Evolutionary conservation across 2,329 filamentous ascomycete species (phyloP).

Genomic region (Aspergillus neoniger): DNA sequence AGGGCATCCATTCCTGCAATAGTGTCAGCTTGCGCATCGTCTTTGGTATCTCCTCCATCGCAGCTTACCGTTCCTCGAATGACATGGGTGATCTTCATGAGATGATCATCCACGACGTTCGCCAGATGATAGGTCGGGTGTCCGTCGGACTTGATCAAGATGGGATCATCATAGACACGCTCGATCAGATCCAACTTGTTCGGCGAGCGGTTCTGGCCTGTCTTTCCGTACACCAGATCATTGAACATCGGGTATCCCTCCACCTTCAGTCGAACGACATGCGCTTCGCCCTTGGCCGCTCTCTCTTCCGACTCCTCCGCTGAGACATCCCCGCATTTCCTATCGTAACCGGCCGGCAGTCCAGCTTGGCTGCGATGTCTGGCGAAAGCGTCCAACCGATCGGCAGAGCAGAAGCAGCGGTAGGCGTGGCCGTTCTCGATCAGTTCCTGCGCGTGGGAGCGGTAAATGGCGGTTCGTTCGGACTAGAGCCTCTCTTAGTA

Average conservation of each 20-base stretch:
- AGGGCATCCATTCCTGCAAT: slow-evolving; percentile 90
- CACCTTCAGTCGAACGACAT: slow-evolving; percentile 76
- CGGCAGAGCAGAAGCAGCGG: slow-evolving; percentile 83
- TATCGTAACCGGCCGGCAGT: slow-evolving; percentile 64
- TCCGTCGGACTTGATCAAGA: slow-evolving; percentile 87
- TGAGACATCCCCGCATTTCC: slow-evolving; percentile 71
- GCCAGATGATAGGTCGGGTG: slow-evolving; percentile 96
- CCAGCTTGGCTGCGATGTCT: slow-evolving; percentile 62
- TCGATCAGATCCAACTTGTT: slow-evolving; percentile 49
- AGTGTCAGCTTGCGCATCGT: not conserved
- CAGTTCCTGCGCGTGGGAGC: slow-evolving; percentile 67
- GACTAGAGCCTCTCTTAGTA: slow-evolving; percentile 56
- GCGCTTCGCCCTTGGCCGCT: slow-evolving; percentile 66
- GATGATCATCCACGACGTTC: slow-evolving; percentile 93
- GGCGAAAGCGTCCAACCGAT: slow-evolving; percentile 69
- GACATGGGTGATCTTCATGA: slow-evolving; percentile 95
- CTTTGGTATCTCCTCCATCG: not conserved
- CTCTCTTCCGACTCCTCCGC: slow-evolving; percentile 69
- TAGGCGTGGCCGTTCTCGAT: slow-evolving; percentile 76
- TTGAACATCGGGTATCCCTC: slow-evolving; percentile 66
- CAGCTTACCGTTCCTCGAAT: slow-evolving; percentile 74
- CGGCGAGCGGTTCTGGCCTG: slow-evolving; percentile 53
- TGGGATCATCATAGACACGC: slow-evolving; percentile 73
- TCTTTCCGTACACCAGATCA: slow-evolving; percentile 77
- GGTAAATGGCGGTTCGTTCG: slow-evolving; percentile 73